Evolutionary conservation across 2,329 filamentous ascomycete species (phyloP).

Genomic region (Paecilomyces sp.): DNA sequence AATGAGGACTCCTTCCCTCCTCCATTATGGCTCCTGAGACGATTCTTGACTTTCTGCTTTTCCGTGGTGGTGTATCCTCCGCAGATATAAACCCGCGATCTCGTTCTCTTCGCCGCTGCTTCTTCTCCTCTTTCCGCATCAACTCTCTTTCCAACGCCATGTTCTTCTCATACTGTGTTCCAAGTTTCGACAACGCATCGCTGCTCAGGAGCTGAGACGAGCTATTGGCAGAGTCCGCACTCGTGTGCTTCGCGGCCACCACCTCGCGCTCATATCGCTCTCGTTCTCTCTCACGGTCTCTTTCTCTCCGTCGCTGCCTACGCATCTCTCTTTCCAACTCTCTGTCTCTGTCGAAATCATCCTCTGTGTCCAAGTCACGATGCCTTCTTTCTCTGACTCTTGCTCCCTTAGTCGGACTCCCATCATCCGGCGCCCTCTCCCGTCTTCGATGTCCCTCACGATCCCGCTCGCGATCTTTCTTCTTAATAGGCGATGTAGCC

Average conservation of each 20-base stretch:
- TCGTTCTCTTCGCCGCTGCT: slow-evolving; percentile 8
- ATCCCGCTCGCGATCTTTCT: slow-evolving; percentile 24
- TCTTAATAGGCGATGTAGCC: slow-evolving; percentile 28
- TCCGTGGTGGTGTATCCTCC: slow-evolving; percentile 19
- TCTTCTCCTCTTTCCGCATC: slow-evolving; percentile 6
- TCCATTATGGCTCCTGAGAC: slow-evolving; percentile 65
- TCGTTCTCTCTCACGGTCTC: slow-evolving; percentile 5
- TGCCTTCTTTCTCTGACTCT: slow-evolving; percentile 12
- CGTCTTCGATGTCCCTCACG: slow-evolving; percentile 23
- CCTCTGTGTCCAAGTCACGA: slow-evolving; percentile 5
- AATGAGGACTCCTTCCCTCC: slow-evolving; percentile 51
- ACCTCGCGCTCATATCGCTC: slow-evolving; percentile 9
- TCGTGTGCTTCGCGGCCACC: slow-evolving; percentile 19
- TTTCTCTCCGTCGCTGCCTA: slow-evolving; percentile 16
- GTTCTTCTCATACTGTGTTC: slow-evolving; percentile 54
- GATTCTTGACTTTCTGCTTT: slow-evolving; percentile 51
- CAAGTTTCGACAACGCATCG: slow-evolving; percentile 59
- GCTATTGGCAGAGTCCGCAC: slow-evolving; percentile 36
- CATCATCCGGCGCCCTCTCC: slow-evolving; percentile 20
- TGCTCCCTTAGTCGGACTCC: slow-evolving; percentile 14
- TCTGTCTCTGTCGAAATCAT: slow-evolving; percentile 13
- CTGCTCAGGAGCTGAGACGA: slow-evolving; percentile 37
- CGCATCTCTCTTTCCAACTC: slow-evolving; percentile 14
- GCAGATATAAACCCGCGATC: slow-evolving; percentile 7
- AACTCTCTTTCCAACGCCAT: slow-evolving; percentile 12